These are phyloP conservation scores for Eucalyptus pauciflora DNA, from an alignment of 345 rosid genomes.

Conservation along the genomic window DNA sequence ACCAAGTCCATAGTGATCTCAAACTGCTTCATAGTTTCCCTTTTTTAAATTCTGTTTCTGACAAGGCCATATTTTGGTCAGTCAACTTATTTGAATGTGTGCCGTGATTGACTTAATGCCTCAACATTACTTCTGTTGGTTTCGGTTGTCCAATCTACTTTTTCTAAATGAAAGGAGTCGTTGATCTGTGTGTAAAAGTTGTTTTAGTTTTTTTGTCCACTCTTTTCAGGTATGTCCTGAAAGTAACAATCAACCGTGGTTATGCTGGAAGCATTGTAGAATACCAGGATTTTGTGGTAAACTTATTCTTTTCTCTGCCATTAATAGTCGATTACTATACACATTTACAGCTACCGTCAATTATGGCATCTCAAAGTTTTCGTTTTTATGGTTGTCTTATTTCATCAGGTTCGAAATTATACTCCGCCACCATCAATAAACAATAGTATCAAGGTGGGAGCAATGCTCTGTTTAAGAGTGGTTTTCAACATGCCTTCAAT, in stretches of 20 bases:
- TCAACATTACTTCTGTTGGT: background rate
- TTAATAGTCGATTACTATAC: background rate
- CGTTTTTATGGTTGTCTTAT: background rate
- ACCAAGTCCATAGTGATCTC: background rate
- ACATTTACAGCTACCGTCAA: background rate
- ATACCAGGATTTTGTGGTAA: conserved; percentile 91
- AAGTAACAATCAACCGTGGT: conserved; percentile 84
- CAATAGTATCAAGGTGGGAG: conserved; percentile 83
- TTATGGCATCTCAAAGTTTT: background rate
- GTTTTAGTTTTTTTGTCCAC: background rate
- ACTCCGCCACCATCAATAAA: conserved; percentile 68
- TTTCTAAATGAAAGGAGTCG: background rate
- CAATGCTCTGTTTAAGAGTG: background rate
- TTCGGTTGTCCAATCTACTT: background rate
- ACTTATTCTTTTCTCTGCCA: background rate
- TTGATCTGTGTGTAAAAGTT: background rate
- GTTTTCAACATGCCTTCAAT: background rate
- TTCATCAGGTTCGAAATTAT: conserved; percentile 75
- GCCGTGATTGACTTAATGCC: background rate
- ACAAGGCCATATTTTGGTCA: background rate
- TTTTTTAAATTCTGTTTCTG: background rate
- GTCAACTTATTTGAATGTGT: background rate
- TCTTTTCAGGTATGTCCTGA: conserved; percentile 72
- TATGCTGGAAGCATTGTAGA: conserved; percentile 90
- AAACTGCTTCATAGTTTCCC: background rate